These are phyloP conservation scores for Pythium aristosporum DNA, from an alignment of 352 stramenopile genomes.

Conservation along the genomic window DNA sequence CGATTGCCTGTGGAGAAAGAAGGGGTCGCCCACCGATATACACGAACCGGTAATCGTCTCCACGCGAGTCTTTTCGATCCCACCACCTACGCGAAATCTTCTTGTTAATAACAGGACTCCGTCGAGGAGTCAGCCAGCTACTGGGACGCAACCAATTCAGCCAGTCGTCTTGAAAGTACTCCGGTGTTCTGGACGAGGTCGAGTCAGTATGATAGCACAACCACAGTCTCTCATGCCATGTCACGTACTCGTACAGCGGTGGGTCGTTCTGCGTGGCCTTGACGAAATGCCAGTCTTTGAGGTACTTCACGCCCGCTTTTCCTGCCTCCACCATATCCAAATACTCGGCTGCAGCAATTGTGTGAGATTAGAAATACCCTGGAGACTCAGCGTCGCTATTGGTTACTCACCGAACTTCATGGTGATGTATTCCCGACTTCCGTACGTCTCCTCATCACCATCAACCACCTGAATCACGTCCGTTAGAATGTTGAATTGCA, in stretches of 20 bases:
- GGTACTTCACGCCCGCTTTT: conserved; percentile 55
- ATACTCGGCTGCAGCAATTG: conserved; percentile 47
- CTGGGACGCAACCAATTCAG: conserved; percentile 75
- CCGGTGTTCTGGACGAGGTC: conserved; percentile 57
- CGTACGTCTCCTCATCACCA: conserved; percentile 58
- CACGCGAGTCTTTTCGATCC: conserved; percentile 58
- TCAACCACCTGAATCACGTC: conserved; percentile 38
- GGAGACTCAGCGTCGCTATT: no score
- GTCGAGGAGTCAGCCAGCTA: not conserved
- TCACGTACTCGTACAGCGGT: conserved; percentile 58
- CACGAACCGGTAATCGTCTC: conserved; percentile 95
- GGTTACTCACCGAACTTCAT: conserved; percentile 61
- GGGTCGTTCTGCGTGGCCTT: conserved; percentile 41
- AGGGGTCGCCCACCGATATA: conserved; percentile 82
- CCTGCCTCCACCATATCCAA: conserved; percentile 50
- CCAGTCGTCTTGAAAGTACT: conserved; percentile 91
- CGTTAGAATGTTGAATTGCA: not conserved
- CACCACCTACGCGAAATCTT: conserved; percentile 49
- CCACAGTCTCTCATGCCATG: conserved; percentile 9
- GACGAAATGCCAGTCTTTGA: conserved; percentile 89
- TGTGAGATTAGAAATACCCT: not conserved
- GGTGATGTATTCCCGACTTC: conserved; percentile 45
- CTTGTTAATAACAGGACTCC: not conserved
- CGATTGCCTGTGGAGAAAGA: not conserved
- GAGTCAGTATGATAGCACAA: not conserved